phyloP scores from a whole-genome alignment of 129 eudicot species.

The Glebionis coronaria region DNA sequence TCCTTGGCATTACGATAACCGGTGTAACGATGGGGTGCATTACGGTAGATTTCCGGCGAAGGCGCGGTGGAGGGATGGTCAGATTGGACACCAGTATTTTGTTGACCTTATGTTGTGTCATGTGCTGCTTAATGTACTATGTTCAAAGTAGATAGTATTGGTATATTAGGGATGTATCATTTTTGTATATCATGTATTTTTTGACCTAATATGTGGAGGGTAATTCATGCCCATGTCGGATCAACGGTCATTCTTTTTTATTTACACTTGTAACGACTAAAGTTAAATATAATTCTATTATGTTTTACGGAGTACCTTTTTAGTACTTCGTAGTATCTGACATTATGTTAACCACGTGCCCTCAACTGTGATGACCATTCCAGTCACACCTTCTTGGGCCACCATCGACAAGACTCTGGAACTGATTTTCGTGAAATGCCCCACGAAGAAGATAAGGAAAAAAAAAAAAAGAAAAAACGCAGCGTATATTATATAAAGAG shows the following conservation, averaged over 20 bases:
- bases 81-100: slow-evolving; percentile 91
- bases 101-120: slow-evolving; percentile 94
- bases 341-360: no score
- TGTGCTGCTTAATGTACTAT: slow-evolving; percentile 70
- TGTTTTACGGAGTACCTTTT: no score
- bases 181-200: slow-evolving; percentile 21
- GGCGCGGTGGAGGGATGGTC: slow-evolving; percentile 83
- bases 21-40: slow-evolving; percentile 92
- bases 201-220: slow-evolving; percentile 18
- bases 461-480: no score
- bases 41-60: slow-evolving; percentile 91
- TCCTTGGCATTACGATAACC: slow-evolving; percentile 91
- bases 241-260: slow-evolving; percentile 19
- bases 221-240: background rate
- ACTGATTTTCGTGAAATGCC: no score
- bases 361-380: no score
- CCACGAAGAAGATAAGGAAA: no score
- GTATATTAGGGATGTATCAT: background rate
- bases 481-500: no score
- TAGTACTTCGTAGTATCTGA: no score
- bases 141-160: slow-evolving; percentile 30
- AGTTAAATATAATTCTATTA: no score
- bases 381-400: no score
- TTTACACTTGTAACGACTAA: slow-evolving; percentile 6
- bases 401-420: no score